These are phyloP conservation scores for Aspergillus sp. DNA, from an alignment of 2,329 filamentous ascomycete species.

Conservation along the genomic window DNA sequence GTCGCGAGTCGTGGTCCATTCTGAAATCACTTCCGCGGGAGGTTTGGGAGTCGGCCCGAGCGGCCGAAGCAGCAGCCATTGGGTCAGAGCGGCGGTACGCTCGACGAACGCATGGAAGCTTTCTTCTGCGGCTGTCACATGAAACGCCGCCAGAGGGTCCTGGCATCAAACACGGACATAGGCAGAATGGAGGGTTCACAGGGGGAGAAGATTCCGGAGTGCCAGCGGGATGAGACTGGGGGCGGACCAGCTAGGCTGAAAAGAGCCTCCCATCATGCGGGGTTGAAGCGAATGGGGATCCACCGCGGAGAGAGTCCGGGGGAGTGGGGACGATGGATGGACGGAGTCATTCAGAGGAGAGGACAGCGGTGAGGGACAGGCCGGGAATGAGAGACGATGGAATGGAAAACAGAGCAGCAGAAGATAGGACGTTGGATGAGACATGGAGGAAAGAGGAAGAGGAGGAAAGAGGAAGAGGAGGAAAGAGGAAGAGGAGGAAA, in stretches of 20 bases:
- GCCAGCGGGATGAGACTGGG: conserved; percentile 3
- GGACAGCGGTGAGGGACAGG: too few species aligned
- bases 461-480: neutral
- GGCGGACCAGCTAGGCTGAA: neutral
- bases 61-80: conserved; percentile 4
- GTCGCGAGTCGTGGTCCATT: neutral
- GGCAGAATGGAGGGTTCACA: too few species aligned
- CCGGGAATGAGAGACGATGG: neutral
- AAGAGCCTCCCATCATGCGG: neutral
- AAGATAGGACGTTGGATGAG: neutral
- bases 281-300: neutral
- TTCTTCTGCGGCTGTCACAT: conserved; percentile 2
- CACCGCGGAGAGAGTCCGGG: neutral
- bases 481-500: neutral
- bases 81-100: neutral
- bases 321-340: neutral
- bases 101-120: neutral
- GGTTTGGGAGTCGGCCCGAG: conserved; percentile 1
- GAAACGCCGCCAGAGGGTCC: neutral
- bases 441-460: neutral
- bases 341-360: too few species aligned
- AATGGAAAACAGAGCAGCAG: neutral
- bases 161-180: neutral
- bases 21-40: conserved; percentile 3
- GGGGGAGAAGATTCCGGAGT: conserved; percentile 9